phyloP scores from a whole-genome alignment of 2,329 filamentous ascomycete genomes.

The Polytolypa hystricis region DNA sequence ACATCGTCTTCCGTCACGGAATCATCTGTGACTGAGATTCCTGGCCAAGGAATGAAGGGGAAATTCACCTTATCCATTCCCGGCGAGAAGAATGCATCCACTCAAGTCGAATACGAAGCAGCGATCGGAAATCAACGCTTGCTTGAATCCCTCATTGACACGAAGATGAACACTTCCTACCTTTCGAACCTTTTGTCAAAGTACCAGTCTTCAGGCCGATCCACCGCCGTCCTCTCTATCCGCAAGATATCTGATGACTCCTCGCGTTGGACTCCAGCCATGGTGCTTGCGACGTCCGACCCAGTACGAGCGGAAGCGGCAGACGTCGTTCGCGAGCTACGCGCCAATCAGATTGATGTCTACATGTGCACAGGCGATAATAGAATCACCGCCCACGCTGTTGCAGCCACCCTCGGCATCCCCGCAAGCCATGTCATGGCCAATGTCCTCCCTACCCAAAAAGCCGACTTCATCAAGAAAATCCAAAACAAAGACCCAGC shows the following conservation, averaged over 20 bases:
- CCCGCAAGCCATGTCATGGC: conserved; percentile 64
- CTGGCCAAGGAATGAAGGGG: conserved; percentile 48
- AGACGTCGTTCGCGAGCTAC: conserved; percentile 53
- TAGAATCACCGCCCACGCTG: conserved; percentile 66
- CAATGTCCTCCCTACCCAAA: conserved; percentile 74
- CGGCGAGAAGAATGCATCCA: conserved; percentile 9
- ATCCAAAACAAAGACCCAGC: conserved; percentile 24
- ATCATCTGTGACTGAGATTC: conserved; percentile 41
- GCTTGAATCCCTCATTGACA: conserved; percentile 21
- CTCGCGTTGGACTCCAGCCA: conserved; percentile 39
- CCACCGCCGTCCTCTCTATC: conserved; percentile 34
- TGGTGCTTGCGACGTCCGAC: conserved; percentile 68
- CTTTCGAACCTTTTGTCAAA: conserved; percentile 25
- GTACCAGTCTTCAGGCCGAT: conserved; percentile 33
- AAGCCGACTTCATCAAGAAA: conserved; percentile 50
- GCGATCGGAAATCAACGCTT: conserved; percentile 49
- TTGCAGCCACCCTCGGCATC: conserved; percentile 67
- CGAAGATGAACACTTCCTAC: conserved; percentile 24
- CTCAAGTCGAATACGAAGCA: conserved; percentile 30
- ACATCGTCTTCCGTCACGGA: conserved; percentile 17
- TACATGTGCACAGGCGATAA: conserved; percentile 96
- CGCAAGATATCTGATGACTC: conserved; percentile 15
- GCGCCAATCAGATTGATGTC: conserved; percentile 56
- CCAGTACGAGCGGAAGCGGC: conserved; percentile 64
- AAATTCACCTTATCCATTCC: conserved; percentile 30